Evolutionary conservation across 805 yeast genomes (phyloP), one percentile per base, ranked within the genome.

Genomic region (Barnettozyma siamensis): DNA sequence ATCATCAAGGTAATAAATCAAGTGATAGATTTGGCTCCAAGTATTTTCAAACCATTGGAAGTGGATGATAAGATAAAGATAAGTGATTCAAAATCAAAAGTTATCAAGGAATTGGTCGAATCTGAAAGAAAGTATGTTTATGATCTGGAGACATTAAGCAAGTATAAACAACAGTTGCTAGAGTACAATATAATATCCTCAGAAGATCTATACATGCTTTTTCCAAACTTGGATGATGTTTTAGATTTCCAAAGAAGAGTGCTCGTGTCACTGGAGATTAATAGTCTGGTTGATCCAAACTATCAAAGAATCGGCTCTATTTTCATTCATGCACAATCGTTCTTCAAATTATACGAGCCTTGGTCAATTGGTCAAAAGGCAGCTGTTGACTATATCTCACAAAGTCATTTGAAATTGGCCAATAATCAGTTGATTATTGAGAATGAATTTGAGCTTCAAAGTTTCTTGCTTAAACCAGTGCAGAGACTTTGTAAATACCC

Each of bases 401-500:
- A 63, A 11, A 88, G 85, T 49, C 73, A 78, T 5, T 57, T 70
- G 5, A 76, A 76, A 50, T 70, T 40, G 17, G 30, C 88, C 40
- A 64, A 58, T 35, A 70, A 79, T 17, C 70, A 83, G 4, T 58
- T 66, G 17, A 64, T 88, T 31, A 78, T 89, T 45, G 91, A 81
- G 49, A 91, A 93, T 21, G 83, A 87, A 33, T 80, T 88, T 57
- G 99, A 91, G 61, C 70, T 93, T 40, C 98, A 86, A 58, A 80
- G 91, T 38, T 86, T 86, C 62, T 70, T 93, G 32, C 77, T 93
- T 52, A 93, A 91, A 60, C 99, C 99, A 0, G 87, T 93, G 30
- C 99, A 93, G 67, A 75, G 99, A 48, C 72, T 93, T n/a, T 87
- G 96, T 70, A 87, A 89, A 60, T 93, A 93, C 62, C 99, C 98